phyloP scores from a whole-genome alignment of 768 basidiomycete genomes.

The Suillus cothurnatus region DNA sequence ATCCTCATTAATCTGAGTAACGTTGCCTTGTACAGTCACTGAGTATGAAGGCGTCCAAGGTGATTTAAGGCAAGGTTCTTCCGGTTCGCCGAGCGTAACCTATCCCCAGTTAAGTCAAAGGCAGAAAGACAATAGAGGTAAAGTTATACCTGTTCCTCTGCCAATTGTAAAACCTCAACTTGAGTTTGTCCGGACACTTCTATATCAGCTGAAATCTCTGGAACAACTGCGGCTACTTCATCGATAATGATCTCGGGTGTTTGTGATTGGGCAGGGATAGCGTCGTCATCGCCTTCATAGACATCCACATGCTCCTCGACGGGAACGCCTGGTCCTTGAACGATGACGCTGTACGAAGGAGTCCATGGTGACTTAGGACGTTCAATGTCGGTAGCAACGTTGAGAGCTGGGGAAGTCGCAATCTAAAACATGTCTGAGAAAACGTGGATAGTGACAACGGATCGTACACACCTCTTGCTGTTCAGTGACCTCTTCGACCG shows the following conservation, averaged over 20 bases:
- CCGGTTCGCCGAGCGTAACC: background rate
- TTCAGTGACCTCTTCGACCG: conserved; percentile 6
- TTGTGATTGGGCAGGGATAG: background rate
- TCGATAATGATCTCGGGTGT: conserved; percentile 8
- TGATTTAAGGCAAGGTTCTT: conserved; percentile 14
- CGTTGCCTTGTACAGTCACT: conserved; percentile 42
- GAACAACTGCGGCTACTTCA: conserved; percentile 3
- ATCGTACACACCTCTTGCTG: background rate
- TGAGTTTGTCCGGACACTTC: background rate
- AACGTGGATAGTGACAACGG: background rate
- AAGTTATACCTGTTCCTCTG: conserved; percentile 1
- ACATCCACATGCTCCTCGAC: conserved; percentile 14
- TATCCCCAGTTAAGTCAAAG: background rate
- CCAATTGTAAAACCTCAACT: background rate
- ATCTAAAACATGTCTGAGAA: conserved; percentile 1
- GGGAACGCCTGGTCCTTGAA: conserved; percentile 37
- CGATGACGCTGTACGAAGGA: conserved; percentile 54
- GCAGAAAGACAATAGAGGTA: background rate
- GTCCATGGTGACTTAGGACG: conserved; percentile 54
- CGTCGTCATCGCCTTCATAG: background rate
- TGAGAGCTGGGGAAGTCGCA: background rate
- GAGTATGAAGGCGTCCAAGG: conserved; percentile 47
- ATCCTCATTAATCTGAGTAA: conserved; percentile 15
- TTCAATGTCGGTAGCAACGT: conserved; percentile 31
- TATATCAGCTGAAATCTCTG: background rate